Evolutionary conservation across 371 early-diverging fungal genomes (phyloP).

Genomic region (Zancudomyces culisetae): DNA sequence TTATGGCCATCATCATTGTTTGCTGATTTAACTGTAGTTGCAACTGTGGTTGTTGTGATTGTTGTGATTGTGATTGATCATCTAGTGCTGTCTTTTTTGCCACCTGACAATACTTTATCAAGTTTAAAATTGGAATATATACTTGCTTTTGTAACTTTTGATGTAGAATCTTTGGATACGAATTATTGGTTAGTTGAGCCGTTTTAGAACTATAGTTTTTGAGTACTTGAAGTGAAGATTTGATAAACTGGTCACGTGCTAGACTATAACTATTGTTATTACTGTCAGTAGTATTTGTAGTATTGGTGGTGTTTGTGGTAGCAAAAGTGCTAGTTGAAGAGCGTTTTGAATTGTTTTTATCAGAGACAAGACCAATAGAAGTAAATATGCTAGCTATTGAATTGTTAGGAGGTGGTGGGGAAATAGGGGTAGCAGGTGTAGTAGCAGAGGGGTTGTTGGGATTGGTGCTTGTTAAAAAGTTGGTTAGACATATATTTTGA

Average conservation of each 20-base stretch:
- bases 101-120: neutral
- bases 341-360: neutral
- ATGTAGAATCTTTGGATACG: neutral
- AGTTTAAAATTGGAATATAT: conserved; percentile 1
- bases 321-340: neutral
- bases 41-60: neutral
- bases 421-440: no score
- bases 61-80: neutral
- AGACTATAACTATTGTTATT: no score
- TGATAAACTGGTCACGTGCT: neutral
- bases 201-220: neutral
- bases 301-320: neutral
- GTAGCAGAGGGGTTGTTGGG: no score
- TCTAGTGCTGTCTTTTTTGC: neutral
- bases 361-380: no score
- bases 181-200: neutral
- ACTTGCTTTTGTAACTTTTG: conserved; percentile 1
- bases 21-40: neutral
- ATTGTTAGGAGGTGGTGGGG: no score
- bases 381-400: no score
- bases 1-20: neutral
- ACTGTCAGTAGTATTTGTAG: neutral
- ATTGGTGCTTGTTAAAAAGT: no score
- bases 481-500: no score
- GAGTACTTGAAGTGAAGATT: neutral